Evolutionary conservation across 129 eudicot species (phyloP).

Genomic region (Dittrichia graveolens): DNA sequence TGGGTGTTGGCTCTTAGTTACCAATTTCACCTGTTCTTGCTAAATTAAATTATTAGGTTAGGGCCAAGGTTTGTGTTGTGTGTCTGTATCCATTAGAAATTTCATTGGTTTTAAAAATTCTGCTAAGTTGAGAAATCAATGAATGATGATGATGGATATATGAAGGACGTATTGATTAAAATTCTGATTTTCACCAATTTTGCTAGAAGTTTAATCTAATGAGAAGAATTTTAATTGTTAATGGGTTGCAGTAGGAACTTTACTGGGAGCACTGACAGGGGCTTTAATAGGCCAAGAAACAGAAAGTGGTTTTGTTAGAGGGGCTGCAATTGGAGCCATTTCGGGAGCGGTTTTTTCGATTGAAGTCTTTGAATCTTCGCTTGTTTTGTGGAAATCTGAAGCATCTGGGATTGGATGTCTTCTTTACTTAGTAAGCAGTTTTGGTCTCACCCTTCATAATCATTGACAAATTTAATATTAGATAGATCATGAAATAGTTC

Average conservation of each 20-base stretch:
- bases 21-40: constrained; percentile 17
- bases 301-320: constrained; percentile 91
- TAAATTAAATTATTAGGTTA: not conserved
- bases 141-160: constrained; percentile 15
- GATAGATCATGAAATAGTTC: not conserved
- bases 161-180: not conserved
- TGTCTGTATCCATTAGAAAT: too few relatives aligned
- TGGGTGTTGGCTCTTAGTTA: constrained; percentile 17
- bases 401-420: constrained; percentile 86
- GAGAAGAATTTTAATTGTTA: constrained; percentile 8
- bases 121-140: constrained; percentile 6
- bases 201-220: constrained; percentile 10
- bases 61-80: constrained; percentile 1
- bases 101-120: constrained; percentile 4
- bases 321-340: constrained; percentile 98
- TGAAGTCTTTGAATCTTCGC: constrained; percentile 87
- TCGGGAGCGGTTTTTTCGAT: constrained; percentile 97
- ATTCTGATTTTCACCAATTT: not conserved
- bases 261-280: constrained; percentile 93
- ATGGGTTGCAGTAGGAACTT: constrained; percentile 74
- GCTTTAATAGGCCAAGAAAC: constrained; percentile 96
- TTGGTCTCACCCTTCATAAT: constrained; percentile 17
- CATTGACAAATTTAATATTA: not conserved
- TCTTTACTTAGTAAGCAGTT: constrained; percentile 69
- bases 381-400: constrained; percentile 85